These are phyloP conservation scores for Pleurotus eryngii DNA, from an alignment of 768 basidiomycete species.

Conservation along the genomic window DNA sequence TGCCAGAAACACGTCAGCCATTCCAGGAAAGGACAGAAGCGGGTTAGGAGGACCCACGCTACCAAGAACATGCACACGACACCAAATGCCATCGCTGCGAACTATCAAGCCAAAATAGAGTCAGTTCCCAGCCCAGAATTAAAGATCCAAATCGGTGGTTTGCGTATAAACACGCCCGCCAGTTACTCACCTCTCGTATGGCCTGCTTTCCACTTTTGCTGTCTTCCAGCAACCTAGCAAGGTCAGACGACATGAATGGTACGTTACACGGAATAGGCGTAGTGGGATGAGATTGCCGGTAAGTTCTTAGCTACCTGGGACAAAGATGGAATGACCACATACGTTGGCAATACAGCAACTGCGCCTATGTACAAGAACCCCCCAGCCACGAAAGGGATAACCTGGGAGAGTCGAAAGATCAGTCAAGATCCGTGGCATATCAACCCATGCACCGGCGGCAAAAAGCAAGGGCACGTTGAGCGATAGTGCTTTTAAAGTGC, in stretches of 20 bases:
- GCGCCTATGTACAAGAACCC: conserved; percentile 94
- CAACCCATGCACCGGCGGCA: not conserved
- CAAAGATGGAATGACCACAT: conserved; percentile 27
- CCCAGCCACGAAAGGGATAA: conserved; percentile 86
- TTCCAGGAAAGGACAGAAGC: conserved; percentile 7
- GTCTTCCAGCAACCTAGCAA: conserved; percentile 70
- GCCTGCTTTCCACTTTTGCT: conserved; percentile 87
- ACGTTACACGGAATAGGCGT: too few relatives aligned
- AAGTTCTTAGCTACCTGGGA: conserved; percentile 8
- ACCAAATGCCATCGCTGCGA: conserved; percentile 88
- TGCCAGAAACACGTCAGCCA: not conserved
- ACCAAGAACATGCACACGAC: conserved; percentile 90
- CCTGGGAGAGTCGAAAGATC: conserved; percentile 38
- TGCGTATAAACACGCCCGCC: conserved; percentile 9
- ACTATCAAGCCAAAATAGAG: conserved; percentile 42
- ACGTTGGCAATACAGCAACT: conserved; percentile 90
- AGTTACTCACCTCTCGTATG: conserved; percentile 72
- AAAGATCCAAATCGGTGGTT: not conserved
- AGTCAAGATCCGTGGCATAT: conserved; percentile 12
- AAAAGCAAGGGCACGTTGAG: too few relatives aligned
- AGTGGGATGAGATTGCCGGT: not conserved
- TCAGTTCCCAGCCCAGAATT: conserved; percentile 9
- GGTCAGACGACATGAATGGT: conserved; percentile 9
- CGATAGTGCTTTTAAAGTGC: too few relatives aligned
- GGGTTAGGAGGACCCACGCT: conserved; percentile 62